Base-by-base conservation (phyloP, 768 basidiomycete genomes). In the Boletus rubroflammeus region DNA sequence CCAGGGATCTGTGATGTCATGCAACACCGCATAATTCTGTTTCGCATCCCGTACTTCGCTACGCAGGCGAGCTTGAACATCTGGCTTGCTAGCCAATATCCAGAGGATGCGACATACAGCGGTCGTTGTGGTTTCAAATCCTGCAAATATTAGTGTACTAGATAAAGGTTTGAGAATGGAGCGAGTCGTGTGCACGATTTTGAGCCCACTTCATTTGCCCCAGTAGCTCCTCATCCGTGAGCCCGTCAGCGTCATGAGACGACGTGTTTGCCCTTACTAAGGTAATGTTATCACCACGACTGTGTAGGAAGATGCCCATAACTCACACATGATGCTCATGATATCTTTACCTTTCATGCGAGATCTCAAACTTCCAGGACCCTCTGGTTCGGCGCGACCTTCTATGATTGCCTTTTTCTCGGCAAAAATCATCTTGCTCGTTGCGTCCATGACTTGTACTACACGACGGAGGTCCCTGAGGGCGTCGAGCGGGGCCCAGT, bases 291-390 rank as follows among this genome's bases (percentile, higher is more conserved):
- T 53, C 35, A 50, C 6, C 29, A 41, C 5, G 10, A 32, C 38
- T 3, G 43, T 23, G 39, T 44, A 42, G 31, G 23, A 36, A 21
- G 32, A n/a, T 11, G 17, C 1, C 0, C 32, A 17, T 6, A 11
- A 65, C 73, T 54, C 41, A 76, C 75, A 31, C 66, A 76, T 69
- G 56, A 76, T 69, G 53, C 62, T 72, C 74, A 76, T 72, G 38
- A 76, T 71, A 42, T 76, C 72, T 47, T 62, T 69, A 0, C 69
- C 64, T 47, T 57, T 61, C 53, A 54, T 62, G 17, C 47, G 47
- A 32, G 61, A 57, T 17, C 38, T 43, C 28, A 56, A n/a, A 21
- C 41, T 46, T 41, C 52, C 58, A 9, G 53, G 43, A 40, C 53
- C 41, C 6, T 58, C 55, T 41, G 50, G 51, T 28, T 45, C 58